phyloP scores from a whole-genome alignment of 768 basidiomycete genomes.

The Tricholoma matsutake region DNA sequence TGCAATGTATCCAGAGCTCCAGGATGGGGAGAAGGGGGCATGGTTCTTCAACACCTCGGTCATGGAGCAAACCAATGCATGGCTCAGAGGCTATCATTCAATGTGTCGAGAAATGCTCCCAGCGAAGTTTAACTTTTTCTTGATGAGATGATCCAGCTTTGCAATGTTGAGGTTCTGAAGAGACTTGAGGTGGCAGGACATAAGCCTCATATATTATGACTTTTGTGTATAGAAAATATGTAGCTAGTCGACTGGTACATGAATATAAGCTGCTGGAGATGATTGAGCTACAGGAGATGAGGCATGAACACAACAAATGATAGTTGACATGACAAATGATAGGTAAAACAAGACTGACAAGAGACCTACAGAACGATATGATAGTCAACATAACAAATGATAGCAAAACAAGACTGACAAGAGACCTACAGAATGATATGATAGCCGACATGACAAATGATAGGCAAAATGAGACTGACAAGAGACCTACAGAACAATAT shows the following conservation, averaged over 20 bases:
- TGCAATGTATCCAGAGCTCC: slow-evolving; percentile 16
- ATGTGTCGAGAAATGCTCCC: slow-evolving; percentile 30
- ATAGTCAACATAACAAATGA: too few relatives aligned
- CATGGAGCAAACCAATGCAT: slow-evolving; percentile 34
- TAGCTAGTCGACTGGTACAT: too few relatives aligned
- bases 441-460: too few relatives aligned
- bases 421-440: too few relatives aligned
- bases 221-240: too few relatives aligned
- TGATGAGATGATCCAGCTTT: slow-evolving; percentile 32
- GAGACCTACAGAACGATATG: too few relatives aligned
- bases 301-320: too few relatives aligned
- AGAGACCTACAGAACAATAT: too few relatives aligned
- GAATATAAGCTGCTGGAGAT: too few relatives aligned
- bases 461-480: too few relatives aligned
- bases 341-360: background rate
- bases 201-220: slow-evolving; percentile 9
- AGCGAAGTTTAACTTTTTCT: slow-evolving; percentile 33
- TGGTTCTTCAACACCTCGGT: slow-evolving; percentile 32
- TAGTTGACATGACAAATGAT: background rate
- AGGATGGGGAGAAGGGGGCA: slow-evolving; percentile 7
- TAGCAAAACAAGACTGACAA: too few relatives aligned
- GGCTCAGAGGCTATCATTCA: slow-evolving; percentile 30
- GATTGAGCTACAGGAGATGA: background rate
- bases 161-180: slow-evolving; percentile 19
- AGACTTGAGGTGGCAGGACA: slow-evolving; percentile 14